These are phyloP conservation scores for Verticillium nubilum DNA, from an alignment of 2,329 filamentous ascomycete species.

Conservation along the genomic window DNA sequence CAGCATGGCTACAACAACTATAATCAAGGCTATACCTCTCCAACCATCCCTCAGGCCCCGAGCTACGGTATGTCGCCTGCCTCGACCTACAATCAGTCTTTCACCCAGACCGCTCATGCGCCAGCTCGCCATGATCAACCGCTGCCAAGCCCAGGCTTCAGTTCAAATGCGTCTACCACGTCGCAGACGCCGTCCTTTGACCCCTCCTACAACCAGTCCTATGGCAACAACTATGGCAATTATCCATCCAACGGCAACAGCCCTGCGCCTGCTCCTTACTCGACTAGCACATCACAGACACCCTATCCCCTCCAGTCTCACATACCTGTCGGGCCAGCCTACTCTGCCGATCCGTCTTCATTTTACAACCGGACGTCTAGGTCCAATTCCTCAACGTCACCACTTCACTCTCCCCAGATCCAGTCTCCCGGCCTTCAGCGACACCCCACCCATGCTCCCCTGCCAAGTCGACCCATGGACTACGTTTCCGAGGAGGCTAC, in stretches of 20 bases:
- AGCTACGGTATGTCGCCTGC: slow-evolving; percentile 31
- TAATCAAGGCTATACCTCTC: slow-evolving; percentile 33
- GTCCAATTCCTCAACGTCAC: slow-evolving; percentile 45
- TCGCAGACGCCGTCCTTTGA: slow-evolving; percentile 26
- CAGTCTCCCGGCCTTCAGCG: slow-evolving; percentile 43
- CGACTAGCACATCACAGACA: slow-evolving; percentile 30
- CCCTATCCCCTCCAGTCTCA: slow-evolving; percentile 48
- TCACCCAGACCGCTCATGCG: slow-evolving; percentile 2
- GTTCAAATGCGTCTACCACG: slow-evolving; percentile 25
- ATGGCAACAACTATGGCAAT: slow-evolving; percentile 20
- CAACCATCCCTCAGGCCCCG: slow-evolving; percentile 28
- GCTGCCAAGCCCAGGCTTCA: slow-evolving; percentile 14
- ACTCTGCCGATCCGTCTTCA: slow-evolving; percentile 40
- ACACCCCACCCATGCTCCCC: slow-evolving; percentile 54
- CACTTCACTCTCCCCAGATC: slow-evolving; percentile 38
- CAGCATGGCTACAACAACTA: slow-evolving; percentile 44
- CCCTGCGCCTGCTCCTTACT: slow-evolving; percentile 30
- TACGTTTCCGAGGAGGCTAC: slow-evolving; percentile 34
- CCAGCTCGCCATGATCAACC: slow-evolving; percentile 2
- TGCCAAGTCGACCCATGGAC: slow-evolving; percentile 49
- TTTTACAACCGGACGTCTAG: slow-evolving; percentile 38
- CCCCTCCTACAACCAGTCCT: slow-evolving; percentile 18
- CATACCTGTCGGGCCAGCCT: slow-evolving; percentile 48
- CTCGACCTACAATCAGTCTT: slow-evolving; percentile 20
- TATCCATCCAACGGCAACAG: slow-evolving; percentile 34